Evolutionary conservation across 1,139 yeast species (phyloP).

Genomic region (Meyerozyma athensensis): DNA sequence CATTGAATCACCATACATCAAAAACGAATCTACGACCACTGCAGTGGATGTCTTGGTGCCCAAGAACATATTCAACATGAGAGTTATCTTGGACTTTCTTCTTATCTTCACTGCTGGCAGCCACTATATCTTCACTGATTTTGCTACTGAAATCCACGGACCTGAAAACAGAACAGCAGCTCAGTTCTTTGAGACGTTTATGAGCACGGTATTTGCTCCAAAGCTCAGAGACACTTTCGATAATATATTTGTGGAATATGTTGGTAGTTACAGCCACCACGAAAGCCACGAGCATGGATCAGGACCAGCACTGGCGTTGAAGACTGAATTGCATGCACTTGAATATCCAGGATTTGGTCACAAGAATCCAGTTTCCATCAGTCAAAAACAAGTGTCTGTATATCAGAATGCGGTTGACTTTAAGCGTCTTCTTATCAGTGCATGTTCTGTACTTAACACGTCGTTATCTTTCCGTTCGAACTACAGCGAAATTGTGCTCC

Average conservation of each 20-base stretch:
- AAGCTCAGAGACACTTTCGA: slow-evolving; percentile 56
- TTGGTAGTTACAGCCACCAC: slow-evolving; percentile 17
- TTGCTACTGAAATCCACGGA: slow-evolving; percentile 8
- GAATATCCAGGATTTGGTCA: slow-evolving; percentile 1
- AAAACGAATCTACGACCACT: slow-evolving; percentile 49
- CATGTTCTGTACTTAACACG: slow-evolving; percentile 57
- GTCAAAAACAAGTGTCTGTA: slow-evolving; percentile 16
- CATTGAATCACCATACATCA: slow-evolving; percentile 48
- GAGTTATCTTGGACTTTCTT: slow-evolving; percentile 62
- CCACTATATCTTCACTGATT: slow-evolving; percentile 23
- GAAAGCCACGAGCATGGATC: not conserved
- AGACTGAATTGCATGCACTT: not conserved
- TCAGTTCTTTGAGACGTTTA: slow-evolving; percentile 59
- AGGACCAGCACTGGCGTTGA: slow-evolving; percentile 4
- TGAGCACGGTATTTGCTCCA: slow-evolving; percentile 61
- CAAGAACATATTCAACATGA: slow-evolving; percentile 76
- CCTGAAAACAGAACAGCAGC: slow-evolving; percentile 22
- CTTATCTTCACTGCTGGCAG: slow-evolving; percentile 54
- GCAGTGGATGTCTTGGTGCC: slow-evolving; percentile 67
- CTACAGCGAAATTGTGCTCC: slow-evolving; percentile 43
- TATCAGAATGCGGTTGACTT: slow-evolving; percentile 54
- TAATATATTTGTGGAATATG: slow-evolving; percentile 24
- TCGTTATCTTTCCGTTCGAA: slow-evolving; percentile 52
- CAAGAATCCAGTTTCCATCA: not conserved
- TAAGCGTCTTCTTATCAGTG: slow-evolving; percentile 44